A percentile compares a stretch with the other conserved stretches of the same genome.
Conservation (phyloP, 441 rosid genomes). For the Populus hybrid region DNA sequence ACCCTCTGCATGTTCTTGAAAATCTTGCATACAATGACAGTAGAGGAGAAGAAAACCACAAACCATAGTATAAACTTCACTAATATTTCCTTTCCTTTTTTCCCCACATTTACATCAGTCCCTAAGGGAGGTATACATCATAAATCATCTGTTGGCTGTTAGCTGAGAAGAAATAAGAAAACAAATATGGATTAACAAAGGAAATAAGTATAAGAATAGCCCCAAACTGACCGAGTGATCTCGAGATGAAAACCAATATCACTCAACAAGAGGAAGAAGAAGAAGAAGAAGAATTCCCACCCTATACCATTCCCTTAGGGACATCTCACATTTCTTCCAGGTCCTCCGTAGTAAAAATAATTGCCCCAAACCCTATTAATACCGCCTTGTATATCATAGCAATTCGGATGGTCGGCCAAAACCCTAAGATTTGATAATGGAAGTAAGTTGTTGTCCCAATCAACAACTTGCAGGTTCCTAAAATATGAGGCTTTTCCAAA, state of each 20-base stretch:
- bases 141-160: constrained; percentile 33
- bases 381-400: constrained; percentile 90
- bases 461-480: constrained; percentile 79
- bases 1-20: constrained; percentile 1
- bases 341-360: constrained; percentile 96
- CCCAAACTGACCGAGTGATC: constrained; percentile 34
- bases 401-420: constrained; percentile 82
- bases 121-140: constrained; percentile 29
- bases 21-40: background rate
- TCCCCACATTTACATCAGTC: constrained; percentile 37
- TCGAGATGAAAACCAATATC: constrained; percentile 36
- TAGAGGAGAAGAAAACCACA: constrained; percentile 22
- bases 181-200: constrained; percentile 29
- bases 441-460: constrained; percentile 87
- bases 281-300: constrained; percentile 5
- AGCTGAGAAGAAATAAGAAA: constrained; percentile 5
- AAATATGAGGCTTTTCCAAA: constrained; percentile 91
- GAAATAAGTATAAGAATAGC: constrained; percentile 33
- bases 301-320: constrained; percentile 47
- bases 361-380: constrained; percentile 87
- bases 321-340: constrained; percentile 85
- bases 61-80: constrained; percentile 34
- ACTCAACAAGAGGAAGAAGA: constrained; percentile 23
- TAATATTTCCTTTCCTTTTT: constrained; percentile 15
- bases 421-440: constrained; percentile 65